Conservation (phyloP, 176 grass and related monocot species). For the Rhynchospora breviuscula region DNA sequence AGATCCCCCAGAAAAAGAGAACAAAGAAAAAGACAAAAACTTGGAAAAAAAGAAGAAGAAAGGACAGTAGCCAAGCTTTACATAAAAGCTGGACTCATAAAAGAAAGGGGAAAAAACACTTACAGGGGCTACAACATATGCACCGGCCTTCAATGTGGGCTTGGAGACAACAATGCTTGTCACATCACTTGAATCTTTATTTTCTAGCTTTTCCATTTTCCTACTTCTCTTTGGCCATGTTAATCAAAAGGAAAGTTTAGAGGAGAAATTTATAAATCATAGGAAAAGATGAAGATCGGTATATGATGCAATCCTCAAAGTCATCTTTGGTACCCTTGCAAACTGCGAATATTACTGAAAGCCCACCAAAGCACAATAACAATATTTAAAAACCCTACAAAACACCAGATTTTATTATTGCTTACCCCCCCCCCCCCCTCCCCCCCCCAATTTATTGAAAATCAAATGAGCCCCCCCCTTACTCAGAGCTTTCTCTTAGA, state of each 20-base stretch:
- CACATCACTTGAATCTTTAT: slow-evolving; percentile 25
- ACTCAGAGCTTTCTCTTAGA: neutral
- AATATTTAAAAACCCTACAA: neutral
- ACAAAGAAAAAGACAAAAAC: neutral
- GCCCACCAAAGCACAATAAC: neutral
- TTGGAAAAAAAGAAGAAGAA: neutral
- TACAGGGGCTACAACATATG: slow-evolving; percentile 94
- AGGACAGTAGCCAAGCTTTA: neutral
- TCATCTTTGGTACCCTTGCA: neutral
- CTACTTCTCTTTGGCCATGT: slow-evolving; percentile 34
- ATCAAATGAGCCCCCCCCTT: neutral
- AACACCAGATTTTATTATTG: neutral
- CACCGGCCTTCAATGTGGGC: slow-evolving; percentile 48
- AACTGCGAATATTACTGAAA: neutral
- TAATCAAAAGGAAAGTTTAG: neutral
- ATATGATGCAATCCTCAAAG: neutral
- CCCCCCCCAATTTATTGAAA: neutral
- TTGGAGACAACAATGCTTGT: slow-evolving; percentile 47
- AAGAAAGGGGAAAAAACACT: slow-evolving; percentile 28
- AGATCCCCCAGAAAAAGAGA: neutral
- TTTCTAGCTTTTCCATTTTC: slow-evolving; percentile 44
- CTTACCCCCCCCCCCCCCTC: neutral
- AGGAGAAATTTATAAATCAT: neutral
- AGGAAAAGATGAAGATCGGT: neutral
- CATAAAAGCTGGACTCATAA: neutral